These are phyloP conservation scores for Endoconidiophora laricicola DNA, from an alignment of 2,329 filamentous ascomycete genomes.

Conservation along the genomic window DNA sequence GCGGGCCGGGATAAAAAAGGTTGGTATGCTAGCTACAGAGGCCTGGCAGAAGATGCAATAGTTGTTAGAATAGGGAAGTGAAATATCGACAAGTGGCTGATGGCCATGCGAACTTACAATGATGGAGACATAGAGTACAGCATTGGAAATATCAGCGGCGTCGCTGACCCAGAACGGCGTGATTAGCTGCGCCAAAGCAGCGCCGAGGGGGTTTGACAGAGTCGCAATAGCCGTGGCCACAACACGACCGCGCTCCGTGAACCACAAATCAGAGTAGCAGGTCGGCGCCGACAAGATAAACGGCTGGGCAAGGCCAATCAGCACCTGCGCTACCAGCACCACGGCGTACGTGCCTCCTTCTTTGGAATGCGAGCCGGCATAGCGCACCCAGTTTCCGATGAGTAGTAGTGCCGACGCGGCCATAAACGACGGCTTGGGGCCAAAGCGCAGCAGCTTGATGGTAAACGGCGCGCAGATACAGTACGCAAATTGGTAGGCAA, in stretches of 20 bases:
- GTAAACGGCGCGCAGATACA: conserved; percentile 52
- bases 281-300: conserved; percentile 85
- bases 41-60: conserved; percentile 24
- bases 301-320: conserved; percentile 78
- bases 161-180: conserved; percentile 58
- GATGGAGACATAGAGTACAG: conserved; percentile 72
- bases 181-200: conserved; percentile 73
- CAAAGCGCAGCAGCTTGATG: conserved; percentile 63
- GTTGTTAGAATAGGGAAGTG: not conserved
- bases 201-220: conserved; percentile 79
- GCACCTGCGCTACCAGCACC: conserved; percentile 79
- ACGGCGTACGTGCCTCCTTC: conserved; percentile 50
- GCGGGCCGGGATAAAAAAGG: conserved; percentile 60
- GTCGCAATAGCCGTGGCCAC: conserved; percentile 74
- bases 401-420: conserved; percentile 56
- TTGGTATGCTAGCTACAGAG: conserved; percentile 50
- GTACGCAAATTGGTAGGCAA: conserved; percentile 74
- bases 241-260: conserved; percentile 58
- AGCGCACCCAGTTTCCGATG: conserved; percentile 81
- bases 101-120: conserved; percentile 42
- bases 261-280: conserved; percentile 88
- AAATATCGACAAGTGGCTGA: not conserved
- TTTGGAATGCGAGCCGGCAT: conserved; percentile 44
- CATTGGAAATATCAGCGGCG: conserved; percentile 51
- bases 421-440: conserved; percentile 64